Evolutionary conservation across 176 grass and related monocot genomes (phyloP), one percentile per base, ranked within the genome.

Genomic region (Cenchrus purpureus): DNA sequence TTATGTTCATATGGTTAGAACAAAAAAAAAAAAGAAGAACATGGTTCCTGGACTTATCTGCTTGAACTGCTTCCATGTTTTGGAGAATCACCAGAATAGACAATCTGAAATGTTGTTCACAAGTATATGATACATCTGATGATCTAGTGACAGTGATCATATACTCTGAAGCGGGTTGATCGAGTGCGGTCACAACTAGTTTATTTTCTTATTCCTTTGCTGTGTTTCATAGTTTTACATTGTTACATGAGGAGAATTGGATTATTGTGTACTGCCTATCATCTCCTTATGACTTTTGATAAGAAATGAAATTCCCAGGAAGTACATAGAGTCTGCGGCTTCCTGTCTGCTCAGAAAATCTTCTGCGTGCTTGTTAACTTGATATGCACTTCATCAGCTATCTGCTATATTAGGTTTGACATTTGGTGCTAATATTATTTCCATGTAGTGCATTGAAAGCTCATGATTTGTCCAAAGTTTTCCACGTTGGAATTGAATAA

Each of bases 1-100:
- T 73, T 81, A 64, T 92, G 87, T 90, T 76, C 32, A 92, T 92
- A 90, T 81, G 65, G 20, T 74, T 81, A 90, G 82, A 89, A 71
- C 79, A 43, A 70, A 42, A 68, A 8, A 68, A 13, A 13, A 73
- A 71, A 62, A 67, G 31, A 13, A 8, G 69, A 50, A 63, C 65
- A 83, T 86, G 88, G 72, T 85, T 77, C 56, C 19, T 74, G 46
- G 71, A 59, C 45, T 66, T 87, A 40, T 46, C 78, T 71, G 43
- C 8, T 61, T 65, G 70, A 81, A 57, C 43, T 82, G 65, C 83
- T 86, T 63, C 13, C 32, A 22, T 73, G 45, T 79, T 83, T 44
- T 20, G 2, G 16, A 55, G 80, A 60, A 75, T 49, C 79, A 68
- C 52, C 16, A 54, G 77, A 87, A 80, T 75, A 48, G 58, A 28